Evolutionary conservation across 176 grass and related monocot genomes (phyloP), one percentile per base, ranked within the genome.

Genomic region (Elaeis guineensis): DNA sequence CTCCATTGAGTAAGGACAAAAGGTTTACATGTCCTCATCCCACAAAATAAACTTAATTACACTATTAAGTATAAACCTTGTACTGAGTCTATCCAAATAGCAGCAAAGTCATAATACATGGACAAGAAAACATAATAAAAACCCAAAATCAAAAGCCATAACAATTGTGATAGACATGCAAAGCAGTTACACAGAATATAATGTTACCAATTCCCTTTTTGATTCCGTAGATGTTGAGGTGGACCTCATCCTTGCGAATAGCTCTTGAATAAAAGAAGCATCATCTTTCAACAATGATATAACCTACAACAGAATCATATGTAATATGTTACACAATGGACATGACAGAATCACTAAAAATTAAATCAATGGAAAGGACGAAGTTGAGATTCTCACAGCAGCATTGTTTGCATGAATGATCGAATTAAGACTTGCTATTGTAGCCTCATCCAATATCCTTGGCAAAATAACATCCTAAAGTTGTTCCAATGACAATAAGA

Each of bases 281-380:
- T 98, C 94, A 49, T 98, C 94, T 86, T 98, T 98, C 28, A 98
- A 72, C 61, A 89, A 81, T 52, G 94, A 93, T 72, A 98, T 83
- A 72, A 98, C 79, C 94, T 98, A 75, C 70, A 85, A n/a, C 62
- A 54, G 62, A 57, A 75, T 80, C 23, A 80, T 28, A 58, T 12
- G 35, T 44, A 44, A 2, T 9, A 44, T 52, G 62, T 30, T 52
- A 54, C 50, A 52, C 78, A 63, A 55, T 54, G 19, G 60, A 61
- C 56, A 61, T 59, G 64, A 25, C 4, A 16, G 59, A 63, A 30
- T 53, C 62, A 81, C 23, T 62, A 63, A 49, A 59, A 50, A 19
- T 29, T 30, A 62, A 9, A 59, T 50, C 58, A 75, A 52, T 20
- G 67, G 16, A 56, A 9, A 64, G 16, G 48, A 75, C 7, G 71